Conservation (phyloP, 2,329 filamentous ascomycete species). For the Macrophomina pseudophaseolina region DNA sequence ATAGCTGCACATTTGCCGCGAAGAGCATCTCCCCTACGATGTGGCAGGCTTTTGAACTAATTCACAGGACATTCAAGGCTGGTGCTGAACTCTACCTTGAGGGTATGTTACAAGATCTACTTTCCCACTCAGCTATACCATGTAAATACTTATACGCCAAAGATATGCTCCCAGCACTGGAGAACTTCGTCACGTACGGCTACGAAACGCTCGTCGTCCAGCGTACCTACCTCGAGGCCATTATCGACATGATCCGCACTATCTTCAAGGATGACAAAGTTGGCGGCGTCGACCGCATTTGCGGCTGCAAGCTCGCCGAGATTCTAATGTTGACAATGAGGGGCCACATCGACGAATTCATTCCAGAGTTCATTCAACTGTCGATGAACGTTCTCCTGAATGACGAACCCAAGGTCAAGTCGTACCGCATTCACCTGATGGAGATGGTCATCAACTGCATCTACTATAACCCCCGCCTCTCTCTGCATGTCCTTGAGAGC, state of each 20-base stretch:
- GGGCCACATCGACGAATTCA: constrained; percentile 84
- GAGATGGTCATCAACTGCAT: constrained; percentile 98
- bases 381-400: constrained; percentile 81
- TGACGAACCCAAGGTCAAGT: constrained; percentile 84
- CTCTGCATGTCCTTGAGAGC: constrained; percentile 84
- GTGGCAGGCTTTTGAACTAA: constrained; percentile 98
- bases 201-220: constrained; percentile 80
- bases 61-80: constrained; percentile 95
- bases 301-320: constrained; percentile 95
- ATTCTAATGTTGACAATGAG: constrained; percentile 95
- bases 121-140: background rate
- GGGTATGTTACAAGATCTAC: constrained; percentile 39
- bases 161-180: constrained; percentile 96
- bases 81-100: constrained; percentile 97
- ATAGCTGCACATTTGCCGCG: constrained; percentile 97
- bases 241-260: constrained; percentile 92
- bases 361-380: constrained; percentile 86
- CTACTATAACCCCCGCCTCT: constrained; percentile 91
- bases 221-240: constrained; percentile 82
- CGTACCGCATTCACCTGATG: constrained; percentile 94
- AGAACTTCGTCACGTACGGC: constrained; percentile 97
- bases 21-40: constrained; percentile 95
- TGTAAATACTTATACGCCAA: constrained; percentile 26
- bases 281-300: constrained; percentile 91
- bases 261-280: constrained; percentile 95